Percentiles rank a stretch among this genome's conserved stretches.
Evolutionary conservation across 75 land plant species (phyloP).

Genomic region (Selaginella tamariscina): DNA sequence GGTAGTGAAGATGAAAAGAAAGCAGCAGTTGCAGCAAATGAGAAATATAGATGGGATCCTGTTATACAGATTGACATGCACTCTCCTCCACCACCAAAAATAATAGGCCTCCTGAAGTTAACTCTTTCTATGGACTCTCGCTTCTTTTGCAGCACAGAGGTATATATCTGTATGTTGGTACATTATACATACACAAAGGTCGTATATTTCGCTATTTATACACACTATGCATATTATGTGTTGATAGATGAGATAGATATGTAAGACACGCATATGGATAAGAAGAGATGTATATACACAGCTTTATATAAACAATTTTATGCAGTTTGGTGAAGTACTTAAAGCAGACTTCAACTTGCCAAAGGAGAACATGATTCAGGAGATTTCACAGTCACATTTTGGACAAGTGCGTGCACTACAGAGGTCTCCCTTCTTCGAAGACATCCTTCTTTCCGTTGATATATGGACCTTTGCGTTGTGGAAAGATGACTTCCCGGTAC

Average conservation of each 20-base stretch:
- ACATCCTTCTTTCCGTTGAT: slow-evolving; percentile 21
- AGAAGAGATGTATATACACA: no score
- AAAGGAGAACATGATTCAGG: slow-evolving; percentile 6
- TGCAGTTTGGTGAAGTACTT: slow-evolving; percentile 25
- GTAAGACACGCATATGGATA: no score
- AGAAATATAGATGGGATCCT: slow-evolving; percentile 31
- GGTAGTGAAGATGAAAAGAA: slow-evolving; percentile 21
- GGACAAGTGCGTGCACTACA: slow-evolving; percentile 29
- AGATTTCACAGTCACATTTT: slow-evolving; percentile 18
- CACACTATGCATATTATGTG: no score
- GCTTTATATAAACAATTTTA: not conserved
- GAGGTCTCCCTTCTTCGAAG: slow-evolving; percentile 28
- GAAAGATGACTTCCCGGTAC: slow-evolving; percentile 27
- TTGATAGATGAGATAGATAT: no score
- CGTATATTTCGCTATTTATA: no score
- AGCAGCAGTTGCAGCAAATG: slow-evolving; percentile 16
- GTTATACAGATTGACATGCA: slow-evolving; percentile 16
- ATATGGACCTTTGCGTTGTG: slow-evolving; percentile 35
- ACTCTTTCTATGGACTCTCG: slow-evolving; percentile 2
- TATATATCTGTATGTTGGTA: not conserved
- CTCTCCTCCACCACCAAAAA: slow-evolving; percentile 11
- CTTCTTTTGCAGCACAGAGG: slow-evolving; percentile 29
- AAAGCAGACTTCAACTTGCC: slow-evolving; percentile 24
- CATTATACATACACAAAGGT: not conserved
- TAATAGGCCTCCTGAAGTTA: slow-evolving; percentile 25